Evolutionary conservation across 2,329 filamentous ascomycete species (phyloP).

Genomic region (Aciculosporium take): DNA sequence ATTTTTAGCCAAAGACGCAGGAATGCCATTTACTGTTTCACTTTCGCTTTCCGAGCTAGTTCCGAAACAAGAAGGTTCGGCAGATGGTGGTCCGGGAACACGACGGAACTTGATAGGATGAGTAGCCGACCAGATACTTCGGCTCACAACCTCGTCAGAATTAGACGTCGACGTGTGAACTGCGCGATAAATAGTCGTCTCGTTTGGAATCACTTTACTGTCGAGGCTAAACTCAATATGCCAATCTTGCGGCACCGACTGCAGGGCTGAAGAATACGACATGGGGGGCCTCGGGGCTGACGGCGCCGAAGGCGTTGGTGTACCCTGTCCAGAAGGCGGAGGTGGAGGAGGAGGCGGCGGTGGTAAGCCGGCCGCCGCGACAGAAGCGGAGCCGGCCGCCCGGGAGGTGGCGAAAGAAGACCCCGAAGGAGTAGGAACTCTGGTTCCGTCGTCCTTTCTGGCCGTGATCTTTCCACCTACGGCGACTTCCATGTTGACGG

Average conservation of each 20-base stretch:
- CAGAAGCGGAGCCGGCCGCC: conserved; percentile 23
- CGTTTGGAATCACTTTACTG: conserved; percentile 68
- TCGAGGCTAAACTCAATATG: conserved; percentile 92
- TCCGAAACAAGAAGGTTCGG: conserved; percentile 51
- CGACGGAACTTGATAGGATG: conserved; percentile 88
- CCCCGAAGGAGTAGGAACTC: conserved; percentile 62
- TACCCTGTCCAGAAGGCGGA: conserved; percentile 22
- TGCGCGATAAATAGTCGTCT: conserved; percentile 91
- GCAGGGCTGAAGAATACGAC: conserved; percentile 75
- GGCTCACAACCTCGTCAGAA: conserved; percentile 49
- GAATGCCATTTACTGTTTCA: conserved; percentile 47
- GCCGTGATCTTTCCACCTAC: conserved; percentile 79
- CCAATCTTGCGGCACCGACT: conserved; percentile 78
- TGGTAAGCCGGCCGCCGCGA: conserved; percentile 7
- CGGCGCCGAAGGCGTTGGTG: conserved; percentile 36
- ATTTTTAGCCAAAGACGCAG: conserved; percentile 68
- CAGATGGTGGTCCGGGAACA: conserved; percentile 66
- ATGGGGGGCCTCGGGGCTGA: conserved; percentile 44
- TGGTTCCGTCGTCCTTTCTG: conserved; percentile 79
- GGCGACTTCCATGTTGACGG: conserved; percentile 82
- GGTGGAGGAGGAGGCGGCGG: conserved; percentile 4
- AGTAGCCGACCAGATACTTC: conserved; percentile 78
- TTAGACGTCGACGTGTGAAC: conserved; percentile 51
- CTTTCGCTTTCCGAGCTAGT: conserved; percentile 31
- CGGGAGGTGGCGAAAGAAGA: conserved; percentile 18